Base-by-base conservation (phyloP, 768 basidiomycete genomes). In the Xerocomus spinulosus region DNA sequence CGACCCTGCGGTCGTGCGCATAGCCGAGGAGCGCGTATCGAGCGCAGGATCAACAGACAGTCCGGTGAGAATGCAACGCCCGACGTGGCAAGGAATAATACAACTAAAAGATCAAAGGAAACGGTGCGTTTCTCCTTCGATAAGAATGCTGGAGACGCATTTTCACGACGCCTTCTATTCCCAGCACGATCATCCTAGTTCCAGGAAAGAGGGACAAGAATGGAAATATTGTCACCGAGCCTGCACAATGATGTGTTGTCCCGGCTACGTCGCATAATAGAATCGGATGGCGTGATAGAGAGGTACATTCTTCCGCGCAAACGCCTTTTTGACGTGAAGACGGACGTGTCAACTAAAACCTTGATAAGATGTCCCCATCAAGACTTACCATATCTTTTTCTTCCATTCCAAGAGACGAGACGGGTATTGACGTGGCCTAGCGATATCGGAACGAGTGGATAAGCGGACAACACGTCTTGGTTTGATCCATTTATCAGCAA, bases 271-370 rank as follows among this genome's bases (percentile, higher is more conserved):
- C 21, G 10, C 37, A 9, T 23, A 32, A 32, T 29, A 44, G 6
- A 24, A 13, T 9, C n/a, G 2, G 10, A 32, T 29, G 36, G 46
- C 42, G 46, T 33, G 42, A 37, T 26, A 3, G 3, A 5, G 25
- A 28, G 23, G 9, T 24, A 20, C 24, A 42, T 38, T 44, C 29
- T n/a, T 28, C 37, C 52, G 30, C 53, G 23, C 15, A 45, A 49
- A 50, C 34, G 35, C 53, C 53, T 55, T 14, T 34, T 42, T 32
- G 29, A 32, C 40, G 23, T 15, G 25, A 33, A 20, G 9, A n/a
- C 20, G 14, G 18, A 40, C 18, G 21, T 24, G n/a, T 37, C 42
- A 41, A 24, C 20, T 1, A 8, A 45, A 48, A 48, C 41, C n/a
- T 44, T 28, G 46, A 34, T 44, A 25, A 34, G 25, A 35, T 25